phyloP scores from a whole-genome alignment of 2,329 filamentous ascomycete genomes.

The Ophiostoma triangulosporum region DNA sequence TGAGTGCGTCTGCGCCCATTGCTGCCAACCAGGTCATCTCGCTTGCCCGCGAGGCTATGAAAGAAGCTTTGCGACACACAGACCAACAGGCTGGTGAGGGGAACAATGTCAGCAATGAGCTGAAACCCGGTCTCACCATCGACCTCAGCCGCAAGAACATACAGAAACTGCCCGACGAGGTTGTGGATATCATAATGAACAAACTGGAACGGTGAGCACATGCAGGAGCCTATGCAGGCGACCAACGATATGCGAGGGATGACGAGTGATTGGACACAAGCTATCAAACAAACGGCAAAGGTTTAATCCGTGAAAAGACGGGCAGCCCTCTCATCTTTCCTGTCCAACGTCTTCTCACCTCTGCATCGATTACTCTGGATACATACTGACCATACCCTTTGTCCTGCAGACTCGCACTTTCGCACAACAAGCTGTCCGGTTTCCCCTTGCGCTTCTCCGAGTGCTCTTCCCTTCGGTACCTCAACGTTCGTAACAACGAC shows the following conservation, averaged over 20 bases:
- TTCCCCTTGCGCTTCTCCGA: slow-evolving; percentile 60
- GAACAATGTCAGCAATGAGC: slow-evolving; percentile 42
- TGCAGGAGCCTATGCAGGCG: not conserved
- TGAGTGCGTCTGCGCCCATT: slow-evolving; percentile 38
- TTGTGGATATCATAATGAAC: slow-evolving; percentile 61
- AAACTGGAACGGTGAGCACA: slow-evolving; percentile 53
- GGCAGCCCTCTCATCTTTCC: not conserved
- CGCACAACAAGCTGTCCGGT: slow-evolving; percentile 63
- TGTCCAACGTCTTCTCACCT: not conserved
- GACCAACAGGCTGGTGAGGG: slow-evolving; percentile 48
- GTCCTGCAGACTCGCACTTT: slow-evolving; percentile 54
- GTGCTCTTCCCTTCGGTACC: slow-evolving; percentile 64
- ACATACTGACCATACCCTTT: not conserved
- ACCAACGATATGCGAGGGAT: not conserved
- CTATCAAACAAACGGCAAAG: not conserved
- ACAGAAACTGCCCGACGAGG: slow-evolving; percentile 55
- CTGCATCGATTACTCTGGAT: not conserved
- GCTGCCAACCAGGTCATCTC: slow-evolving; percentile 51
- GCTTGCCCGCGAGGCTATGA: slow-evolving; percentile 54
- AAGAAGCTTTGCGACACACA: slow-evolving; percentile 51
- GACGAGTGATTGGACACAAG: not conserved
- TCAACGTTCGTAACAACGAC: slow-evolving; percentile 67
- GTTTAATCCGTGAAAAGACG: not conserved
- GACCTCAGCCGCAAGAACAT: slow-evolving; percentile 67
- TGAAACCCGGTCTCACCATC: slow-evolving; percentile 62